phyloP scores from a whole-genome alignment of 1,284 basidiomycete species.

The Sporisorium sorghi region DNA sequence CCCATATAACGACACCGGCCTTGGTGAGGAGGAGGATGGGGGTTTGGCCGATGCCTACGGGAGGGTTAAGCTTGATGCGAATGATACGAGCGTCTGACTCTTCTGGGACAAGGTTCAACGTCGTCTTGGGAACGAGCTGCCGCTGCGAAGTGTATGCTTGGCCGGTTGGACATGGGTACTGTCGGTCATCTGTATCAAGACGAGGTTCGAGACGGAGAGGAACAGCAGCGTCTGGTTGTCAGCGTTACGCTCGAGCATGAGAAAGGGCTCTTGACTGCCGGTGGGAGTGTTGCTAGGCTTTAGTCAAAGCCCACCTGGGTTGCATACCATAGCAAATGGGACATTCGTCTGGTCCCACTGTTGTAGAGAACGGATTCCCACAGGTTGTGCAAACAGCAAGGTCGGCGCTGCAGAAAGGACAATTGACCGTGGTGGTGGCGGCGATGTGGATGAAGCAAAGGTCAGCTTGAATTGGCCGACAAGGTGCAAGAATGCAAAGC shows the following conservation, averaged over 20 bases:
- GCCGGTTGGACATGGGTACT: conserved; percentile 31
- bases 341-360: conserved; percentile 28
- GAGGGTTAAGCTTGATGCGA: conserved; percentile 36
- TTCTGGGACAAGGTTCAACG: conserved; percentile 31
- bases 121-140: conserved; percentile 25
- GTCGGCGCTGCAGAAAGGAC: conserved; percentile 19
- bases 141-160: conserved; percentile 33
- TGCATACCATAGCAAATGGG: conserved; percentile 32
- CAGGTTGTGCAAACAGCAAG: conserved; percentile 44
- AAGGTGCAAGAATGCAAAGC: not conserved
- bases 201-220: not conserved
- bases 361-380: conserved; percentile 29
- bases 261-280: not conserved
- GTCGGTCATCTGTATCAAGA: conserved; percentile 26
- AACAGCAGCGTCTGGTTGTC: not conserved
- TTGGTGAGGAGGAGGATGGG: conserved; percentile 35
- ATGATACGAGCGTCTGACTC: conserved; percentile 29
- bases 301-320: not conserved
- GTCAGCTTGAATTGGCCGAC: conserved; percentile 7
- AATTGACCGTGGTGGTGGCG: not conserved
- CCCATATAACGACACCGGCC: conserved; percentile 32
- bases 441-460: not conserved
- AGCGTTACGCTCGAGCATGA: not conserved
- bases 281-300: not conserved
- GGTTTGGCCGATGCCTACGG: conserved; percentile 44